Conservation (phyloP, 176 grass and related monocot genomes). For the Oryza coarctata region DNA sequence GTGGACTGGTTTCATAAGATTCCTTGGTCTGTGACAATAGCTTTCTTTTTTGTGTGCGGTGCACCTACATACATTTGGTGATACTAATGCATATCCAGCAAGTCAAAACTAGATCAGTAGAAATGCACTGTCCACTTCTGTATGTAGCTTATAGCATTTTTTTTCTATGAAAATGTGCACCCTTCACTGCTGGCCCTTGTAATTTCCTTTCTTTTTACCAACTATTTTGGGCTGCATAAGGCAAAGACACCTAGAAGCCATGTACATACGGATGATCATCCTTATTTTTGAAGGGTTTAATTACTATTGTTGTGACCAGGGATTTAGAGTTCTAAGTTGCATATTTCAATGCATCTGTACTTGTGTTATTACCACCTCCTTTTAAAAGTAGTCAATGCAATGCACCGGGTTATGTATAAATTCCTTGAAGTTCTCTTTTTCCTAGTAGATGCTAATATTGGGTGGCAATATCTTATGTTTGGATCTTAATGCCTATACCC, state of each 20-base stretch:
- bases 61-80: not conserved
- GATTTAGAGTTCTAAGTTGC: not conserved
- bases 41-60: not conserved
- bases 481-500: not conserved
- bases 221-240: no score
- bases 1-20: not conserved
- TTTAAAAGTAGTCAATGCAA: not conserved
- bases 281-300: not conserved
- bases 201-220: no score
- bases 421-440: conserved; percentile 6
- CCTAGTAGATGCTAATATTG: not conserved
- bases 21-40: not conserved
- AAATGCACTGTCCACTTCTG: not conserved
- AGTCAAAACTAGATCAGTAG: not conserved
- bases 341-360: not conserved
- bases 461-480: not conserved
- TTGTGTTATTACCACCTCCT: not conserved
- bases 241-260: not conserved
- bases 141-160: not conserved
- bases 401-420: not conserved
- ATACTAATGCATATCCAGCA: not conserved
- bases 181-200: not conserved
- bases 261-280: not conserved
- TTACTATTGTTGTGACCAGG: not conserved
- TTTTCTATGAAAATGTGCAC: not conserved